Conservation (phyloP, 768 basidiomycete genomes). For the Russula abietina region DNA sequence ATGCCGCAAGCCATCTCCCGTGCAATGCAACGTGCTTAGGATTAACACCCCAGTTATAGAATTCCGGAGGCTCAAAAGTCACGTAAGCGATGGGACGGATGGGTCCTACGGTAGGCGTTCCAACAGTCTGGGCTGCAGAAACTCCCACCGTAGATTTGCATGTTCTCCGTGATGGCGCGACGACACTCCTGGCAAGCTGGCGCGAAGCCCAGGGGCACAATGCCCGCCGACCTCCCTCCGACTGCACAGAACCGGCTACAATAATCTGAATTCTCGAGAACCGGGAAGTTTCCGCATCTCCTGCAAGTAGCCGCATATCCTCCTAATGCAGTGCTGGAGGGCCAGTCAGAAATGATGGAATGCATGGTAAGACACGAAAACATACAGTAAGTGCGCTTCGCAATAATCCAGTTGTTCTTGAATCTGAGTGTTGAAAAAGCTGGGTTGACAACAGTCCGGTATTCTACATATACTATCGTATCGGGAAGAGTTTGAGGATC, state of each 20-base stretch:
- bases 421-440: not conserved
- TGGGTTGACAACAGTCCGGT: not conserved
- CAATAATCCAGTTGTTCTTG: slow-evolving; percentile 13
- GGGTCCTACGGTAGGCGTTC: not conserved
- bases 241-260: slow-evolving; percentile 8
- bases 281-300: not conserved
- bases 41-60: not conserved
- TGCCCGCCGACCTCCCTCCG: not conserved
- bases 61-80: not conserved
- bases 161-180: not conserved
- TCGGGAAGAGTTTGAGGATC: not conserved
- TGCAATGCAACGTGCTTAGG: not conserved
- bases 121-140: slow-evolving; percentile 8
- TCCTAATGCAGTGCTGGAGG: not conserved
- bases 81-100: not conserved
- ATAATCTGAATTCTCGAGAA: not conserved
- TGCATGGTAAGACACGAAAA: not conserved
- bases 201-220: not conserved
- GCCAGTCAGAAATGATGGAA: not conserved
- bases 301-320: not conserved
- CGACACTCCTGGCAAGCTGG: slow-evolving; percentile 1
- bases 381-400: not conserved
- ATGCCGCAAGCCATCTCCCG: not conserved
- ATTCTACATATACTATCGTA: not conserved
- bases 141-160: not conserved